These are phyloP conservation scores for Aspergillus ustus DNA, from an alignment of 2,329 filamentous ascomycete genomes.

Conservation along the genomic window DNA sequence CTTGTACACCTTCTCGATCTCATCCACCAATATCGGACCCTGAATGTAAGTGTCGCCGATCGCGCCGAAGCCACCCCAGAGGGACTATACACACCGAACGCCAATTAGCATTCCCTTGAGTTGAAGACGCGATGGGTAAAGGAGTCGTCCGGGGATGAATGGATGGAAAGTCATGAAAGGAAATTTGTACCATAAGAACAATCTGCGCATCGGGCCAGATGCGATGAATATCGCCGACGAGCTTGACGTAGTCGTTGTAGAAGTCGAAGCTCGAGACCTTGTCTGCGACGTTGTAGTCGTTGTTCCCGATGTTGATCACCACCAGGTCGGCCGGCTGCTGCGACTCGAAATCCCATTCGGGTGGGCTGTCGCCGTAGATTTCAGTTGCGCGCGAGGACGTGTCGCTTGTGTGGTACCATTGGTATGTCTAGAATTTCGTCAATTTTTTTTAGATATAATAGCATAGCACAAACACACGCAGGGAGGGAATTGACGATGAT, in stretches of 20 bases:
- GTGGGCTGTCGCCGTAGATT: conserved; percentile 44
- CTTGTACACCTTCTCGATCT: conserved; percentile 56
- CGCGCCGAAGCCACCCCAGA: conserved; percentile 60
- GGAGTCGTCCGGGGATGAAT: not conserved
- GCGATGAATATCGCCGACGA: conserved; percentile 47
- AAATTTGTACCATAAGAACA: conserved; percentile 44
- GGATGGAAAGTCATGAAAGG: too few species aligned
- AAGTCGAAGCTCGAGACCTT: conserved; percentile 45
- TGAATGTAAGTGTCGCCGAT: conserved; percentile 57
- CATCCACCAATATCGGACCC: conserved; percentile 53
- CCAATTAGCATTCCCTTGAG: too few species aligned
- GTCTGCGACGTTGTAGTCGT: conserved; percentile 50
- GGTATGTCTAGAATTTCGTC: conserved; percentile 44
- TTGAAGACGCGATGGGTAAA: not conserved
- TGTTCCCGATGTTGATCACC: conserved; percentile 53
- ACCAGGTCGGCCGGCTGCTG: conserved; percentile 44
- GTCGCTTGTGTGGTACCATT: conserved; percentile 63
- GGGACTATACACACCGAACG: conserved; percentile 40
- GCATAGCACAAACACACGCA: too few species aligned
- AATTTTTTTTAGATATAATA: too few species aligned
- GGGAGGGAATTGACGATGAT: too few species aligned
- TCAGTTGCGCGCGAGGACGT: conserved; percentile 52
- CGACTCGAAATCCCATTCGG: conserved; percentile 31
- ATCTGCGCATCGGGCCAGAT: conserved; percentile 50
- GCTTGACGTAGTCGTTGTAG: conserved; percentile 44